Evolutionary conservation across 345 rosid species (phyloP), one percentile per base, ranked within the genome.

Genomic region (Eucalyptus pauciflora): DNA sequence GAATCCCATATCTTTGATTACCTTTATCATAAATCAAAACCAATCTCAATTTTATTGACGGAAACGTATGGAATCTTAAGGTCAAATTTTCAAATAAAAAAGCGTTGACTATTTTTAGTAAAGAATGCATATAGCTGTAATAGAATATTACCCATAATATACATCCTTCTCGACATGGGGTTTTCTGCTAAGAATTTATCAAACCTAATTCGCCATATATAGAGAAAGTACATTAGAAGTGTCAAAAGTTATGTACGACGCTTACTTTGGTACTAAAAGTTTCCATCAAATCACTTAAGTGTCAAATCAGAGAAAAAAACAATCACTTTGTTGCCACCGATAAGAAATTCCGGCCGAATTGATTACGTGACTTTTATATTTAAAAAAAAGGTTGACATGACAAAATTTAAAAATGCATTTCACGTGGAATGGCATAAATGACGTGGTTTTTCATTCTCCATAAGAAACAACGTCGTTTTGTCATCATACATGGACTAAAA

Each of bases 221-320:
- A 52, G 2, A 22, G 2, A 18, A 52, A 52, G 10, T 18, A 52
- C 10, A 52, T 2, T 52, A 52, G 4, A 7, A 18, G 1, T 52
- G 10, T 2, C 2, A 1, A 52, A 52, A 52, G 9, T 52, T 52
- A 18, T 18, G 2, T 52, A 52, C 1, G 4, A 18, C 8, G 0
- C 10, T 52, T 0, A 52, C 2, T 18, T 52, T 18, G 2, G 0
- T 52, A 52, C 1, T 18, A 52, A 18, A 52, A 52, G 1, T 52
- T 52, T 52, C 1, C 2, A 1, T 0, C 4, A 0, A 0, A 7
- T 52, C 24, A 18, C 9, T 52, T 52, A 52, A 52, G 1, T 52
- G 1, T 52, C 56, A 52, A 52, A 52, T 16, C 1, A 17, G 0
- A 50, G 0, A 51, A 51, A 33, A 51, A 51, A 51, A 51, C 2